Percentiles rank a stretch among this genome's conserved stretches.
Conservation (phyloP, 345 rosid genomes). For the Firmiana major region DNA sequence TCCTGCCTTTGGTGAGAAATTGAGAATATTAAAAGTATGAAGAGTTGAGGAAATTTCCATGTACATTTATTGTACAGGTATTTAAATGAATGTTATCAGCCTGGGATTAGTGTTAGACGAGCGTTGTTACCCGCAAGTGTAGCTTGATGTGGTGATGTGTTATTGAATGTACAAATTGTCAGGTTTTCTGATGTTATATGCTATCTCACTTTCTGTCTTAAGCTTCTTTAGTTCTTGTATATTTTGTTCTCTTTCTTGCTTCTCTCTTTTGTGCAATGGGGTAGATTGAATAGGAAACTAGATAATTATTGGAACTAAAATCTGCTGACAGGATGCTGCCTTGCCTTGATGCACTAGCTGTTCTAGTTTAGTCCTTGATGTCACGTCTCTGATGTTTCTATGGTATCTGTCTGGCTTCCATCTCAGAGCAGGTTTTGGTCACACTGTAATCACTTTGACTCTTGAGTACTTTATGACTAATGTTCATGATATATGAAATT, state of each 20-base stretch:
- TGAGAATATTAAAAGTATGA: conserved; percentile 18
- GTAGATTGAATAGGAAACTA: not conserved
- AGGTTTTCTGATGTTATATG: conserved; percentile 17
- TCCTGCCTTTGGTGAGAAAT: conserved; percentile 52
- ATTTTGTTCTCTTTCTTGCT: not conserved
- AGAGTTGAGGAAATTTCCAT: conserved; percentile 5
- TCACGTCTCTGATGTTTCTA: not conserved
- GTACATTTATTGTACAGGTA: conserved; percentile 30
- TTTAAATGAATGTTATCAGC: not conserved
- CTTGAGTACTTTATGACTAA: not conserved
- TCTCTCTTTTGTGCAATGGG: not conserved
- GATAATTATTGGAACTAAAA: not conserved
- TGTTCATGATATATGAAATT: not conserved
- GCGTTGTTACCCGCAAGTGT: conserved; percentile 2
- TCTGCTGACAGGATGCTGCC: not conserved
- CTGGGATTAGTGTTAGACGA: not conserved
- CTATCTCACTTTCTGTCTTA: conserved; percentile 13
- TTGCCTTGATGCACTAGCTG: not conserved
- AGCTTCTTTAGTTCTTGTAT: not conserved
- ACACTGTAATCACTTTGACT: not conserved
- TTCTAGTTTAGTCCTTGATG: not conserved
- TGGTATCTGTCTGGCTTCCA: not conserved
- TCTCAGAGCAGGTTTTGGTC: not conserved
- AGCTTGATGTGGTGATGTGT: conserved; percentile 6
- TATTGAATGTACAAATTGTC: conserved; percentile 23